Percentiles rank a stretch among this genome's conserved stretches.
Conservation (phyloP, 331 rosid species). For the Quercus lobata region DNA sequence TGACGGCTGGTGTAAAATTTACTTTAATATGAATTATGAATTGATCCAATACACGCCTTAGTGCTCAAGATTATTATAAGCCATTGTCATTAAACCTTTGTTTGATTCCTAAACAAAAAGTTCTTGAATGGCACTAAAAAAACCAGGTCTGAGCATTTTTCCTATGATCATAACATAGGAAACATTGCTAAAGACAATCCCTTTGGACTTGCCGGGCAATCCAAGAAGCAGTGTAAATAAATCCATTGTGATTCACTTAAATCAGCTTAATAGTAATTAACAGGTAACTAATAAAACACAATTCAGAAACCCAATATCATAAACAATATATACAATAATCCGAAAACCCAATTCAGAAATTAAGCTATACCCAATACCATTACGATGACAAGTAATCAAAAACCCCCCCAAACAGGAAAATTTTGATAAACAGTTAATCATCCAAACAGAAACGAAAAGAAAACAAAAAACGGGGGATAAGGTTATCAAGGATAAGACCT, state of each 20-base stretch:
- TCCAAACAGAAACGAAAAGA: not conserved
- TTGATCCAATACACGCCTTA: too few relatives aligned
- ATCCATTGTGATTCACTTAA: not conserved
- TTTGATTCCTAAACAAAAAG: not conserved
- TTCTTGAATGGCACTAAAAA: not conserved
- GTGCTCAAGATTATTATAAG: not conserved
- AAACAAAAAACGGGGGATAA: not conserved
- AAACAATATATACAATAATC: not conserved
- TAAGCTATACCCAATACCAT: not conserved
- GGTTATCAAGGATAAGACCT: conserved; percentile 35
- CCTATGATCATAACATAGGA: not conserved
- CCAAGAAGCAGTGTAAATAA: too few relatives aligned
- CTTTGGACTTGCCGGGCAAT: too few relatives aligned
- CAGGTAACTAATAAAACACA: not conserved
- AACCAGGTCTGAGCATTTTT: not conserved
- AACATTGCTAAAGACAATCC: not conserved
- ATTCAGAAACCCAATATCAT: not conserved
- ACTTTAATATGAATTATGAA: too few relatives aligned
- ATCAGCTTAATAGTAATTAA: not conserved
- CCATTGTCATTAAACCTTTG: not conserved
- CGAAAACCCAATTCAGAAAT: not conserved
- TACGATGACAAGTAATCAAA: not conserved
- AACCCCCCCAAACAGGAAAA: not conserved
- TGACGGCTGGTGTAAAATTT: too few relatives aligned
- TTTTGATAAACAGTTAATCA: not conserved